Percentiles rank a stretch among this genome's conserved stretches.
phyloP scores from a whole-genome alignment of 495 filamentous ascomycete species.

The Aspergillus diversus region DNA sequence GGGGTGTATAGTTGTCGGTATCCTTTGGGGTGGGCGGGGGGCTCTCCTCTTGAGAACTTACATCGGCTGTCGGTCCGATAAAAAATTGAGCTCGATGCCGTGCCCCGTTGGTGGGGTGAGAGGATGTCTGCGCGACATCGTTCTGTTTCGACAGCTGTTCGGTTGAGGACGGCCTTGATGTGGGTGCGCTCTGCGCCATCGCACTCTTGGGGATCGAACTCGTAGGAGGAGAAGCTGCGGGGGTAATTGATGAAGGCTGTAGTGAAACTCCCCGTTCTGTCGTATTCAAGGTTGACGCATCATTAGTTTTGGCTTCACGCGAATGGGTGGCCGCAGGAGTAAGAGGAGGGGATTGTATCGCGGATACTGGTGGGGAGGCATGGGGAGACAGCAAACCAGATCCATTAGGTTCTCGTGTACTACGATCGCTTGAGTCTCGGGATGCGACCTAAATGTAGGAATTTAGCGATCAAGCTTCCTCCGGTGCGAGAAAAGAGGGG shows the following conservation, averaged over 20 bases:
- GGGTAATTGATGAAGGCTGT: slow-evolving; percentile 68
- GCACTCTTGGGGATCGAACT: slow-evolving; percentile 35
- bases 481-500: not conserved
- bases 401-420: slow-evolving; percentile 40
- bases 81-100: slow-evolving; percentile 73
- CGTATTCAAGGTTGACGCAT: slow-evolving; percentile 30
- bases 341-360: slow-evolving; percentile 85
- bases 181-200: slow-evolving; percentile 39
- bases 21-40: slow-evolving; percentile 60
- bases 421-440: slow-evolving; percentile 51
- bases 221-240: slow-evolving; percentile 44
- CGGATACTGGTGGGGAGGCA: slow-evolving; percentile 55
- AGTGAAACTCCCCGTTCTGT: slow-evolving; percentile 53
- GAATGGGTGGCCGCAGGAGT: slow-evolving; percentile 78
- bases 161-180: slow-evolving; percentile 53
- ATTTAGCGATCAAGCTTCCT: slow-evolving; percentile 22
- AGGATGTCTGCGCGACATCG: slow-evolving; percentile 44
- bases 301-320: slow-evolving; percentile 46
- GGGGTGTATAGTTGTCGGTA: slow-evolving; percentile 61
- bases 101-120: slow-evolving; percentile 43
- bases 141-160: slow-evolving; percentile 41
- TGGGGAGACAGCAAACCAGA: slow-evolving; percentile 47
- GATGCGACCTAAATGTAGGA: slow-evolving; percentile 46
- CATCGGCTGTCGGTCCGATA: slow-evolving; percentile 65
- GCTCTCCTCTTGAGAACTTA: slow-evolving; percentile 51